Base-by-base conservation (phyloP, 257 asterid genomes). In the Schizonepeta tenuifolia region DNA sequence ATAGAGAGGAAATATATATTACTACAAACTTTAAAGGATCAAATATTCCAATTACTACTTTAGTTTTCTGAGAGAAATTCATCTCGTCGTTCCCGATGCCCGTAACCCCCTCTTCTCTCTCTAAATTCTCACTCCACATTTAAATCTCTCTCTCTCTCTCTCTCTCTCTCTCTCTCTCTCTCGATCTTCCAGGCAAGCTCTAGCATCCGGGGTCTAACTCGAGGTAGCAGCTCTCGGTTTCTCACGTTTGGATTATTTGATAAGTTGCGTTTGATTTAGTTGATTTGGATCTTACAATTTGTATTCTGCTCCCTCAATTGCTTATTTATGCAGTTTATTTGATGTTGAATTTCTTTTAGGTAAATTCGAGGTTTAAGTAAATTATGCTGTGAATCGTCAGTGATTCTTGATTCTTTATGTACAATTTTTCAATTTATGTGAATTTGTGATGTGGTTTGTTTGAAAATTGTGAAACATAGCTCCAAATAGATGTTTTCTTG, bases 221-320 rank as follows among this genome's bases (percentile, higher is more conserved):
- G 21, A 72, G 84, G 78, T 76, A 63, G 5, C 44, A 26, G 22
- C 35, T 22, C n/a, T 20, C 12, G 28, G 11, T 33, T 31, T 60
- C 31, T 31, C 9, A 22, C 10, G 58, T 58, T 31, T 50, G 12
- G 38, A 72, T 67, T 46, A 28, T 31, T 53, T n/a, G 10, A 22
- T 28, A 20, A 12, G 18, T 3, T 59, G 63, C 17, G 26, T 22
- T 64, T 35, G 56, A 6, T 50, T 18, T 24, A 15, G 57, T 54
- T 64, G 75, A 28, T 65, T 73, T 69, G 36, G 82, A 78, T 78
- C 79, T 62, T 69, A 3, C n/a, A n/a, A 14, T 54, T 11, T 6
- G 35, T 12, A 62, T 33, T n/a, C 22, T 57, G 24, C 62, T 31
- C 51, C 5, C 4, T 36, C 12, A 55, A 64, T 78, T 72, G 44